These are phyloP conservation scores for Paecilomyces dactylethromorphus DNA, from an alignment of 2,329 filamentous ascomycete species.

Conservation along the genomic window DNA sequence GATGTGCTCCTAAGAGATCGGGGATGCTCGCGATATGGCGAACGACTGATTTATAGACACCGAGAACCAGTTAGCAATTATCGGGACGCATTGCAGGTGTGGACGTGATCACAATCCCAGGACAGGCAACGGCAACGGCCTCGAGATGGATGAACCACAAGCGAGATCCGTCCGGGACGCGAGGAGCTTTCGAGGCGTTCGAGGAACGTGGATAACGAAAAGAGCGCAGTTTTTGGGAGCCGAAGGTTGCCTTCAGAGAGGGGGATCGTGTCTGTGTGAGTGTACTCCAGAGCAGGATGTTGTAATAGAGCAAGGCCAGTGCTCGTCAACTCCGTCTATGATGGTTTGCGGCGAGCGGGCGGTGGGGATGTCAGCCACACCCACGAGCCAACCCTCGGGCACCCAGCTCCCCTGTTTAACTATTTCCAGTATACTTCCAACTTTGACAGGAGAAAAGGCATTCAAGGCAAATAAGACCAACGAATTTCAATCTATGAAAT, in stretches of 20 bases:
- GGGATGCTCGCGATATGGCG: slow-evolving; percentile 2
- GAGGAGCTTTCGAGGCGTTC: neutral
- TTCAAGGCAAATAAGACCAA: neutral
- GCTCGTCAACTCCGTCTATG: neutral
- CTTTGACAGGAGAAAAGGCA: neutral
- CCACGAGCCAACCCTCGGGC: neutral
- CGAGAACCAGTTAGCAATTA: neutral
- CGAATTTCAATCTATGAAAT: neutral
- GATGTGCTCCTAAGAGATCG: slow-evolving; percentile 12
- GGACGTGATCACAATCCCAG: neutral
- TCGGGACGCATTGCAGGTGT: neutral
- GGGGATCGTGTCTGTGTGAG: neutral
- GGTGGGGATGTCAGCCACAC: neutral
- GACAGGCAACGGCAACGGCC: neutral
- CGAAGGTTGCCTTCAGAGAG: neutral
- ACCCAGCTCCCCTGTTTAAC: neutral
- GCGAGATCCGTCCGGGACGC: neutral
- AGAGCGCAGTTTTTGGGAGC: neutral
- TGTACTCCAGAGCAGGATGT: neutral
- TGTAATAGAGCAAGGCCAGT: neutral
- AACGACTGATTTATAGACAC: slow-evolving; percentile 5
- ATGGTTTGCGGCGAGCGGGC: neutral
- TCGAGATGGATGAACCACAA: neutral
- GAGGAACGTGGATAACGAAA: neutral
- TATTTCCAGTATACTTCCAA: too few relatives aligned